Conservation (phyloP, 1,139 yeast genomes). For the Yamadazyma jaroonii region DNA sequence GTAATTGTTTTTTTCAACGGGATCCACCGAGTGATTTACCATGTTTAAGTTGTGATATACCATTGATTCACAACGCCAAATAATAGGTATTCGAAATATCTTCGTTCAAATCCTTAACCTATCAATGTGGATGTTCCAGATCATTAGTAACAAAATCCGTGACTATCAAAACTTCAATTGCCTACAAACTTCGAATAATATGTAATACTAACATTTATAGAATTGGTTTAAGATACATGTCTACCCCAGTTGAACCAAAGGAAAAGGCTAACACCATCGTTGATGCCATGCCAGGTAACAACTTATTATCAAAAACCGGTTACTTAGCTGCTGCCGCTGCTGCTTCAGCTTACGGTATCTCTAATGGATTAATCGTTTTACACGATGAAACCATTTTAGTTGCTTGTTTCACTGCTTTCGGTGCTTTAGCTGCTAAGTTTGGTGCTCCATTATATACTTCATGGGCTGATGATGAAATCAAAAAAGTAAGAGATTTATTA, state of each 20-base stretch:
- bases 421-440: slow-evolving; percentile 76
- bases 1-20: no score
- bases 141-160: no score
- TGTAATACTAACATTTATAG: slow-evolving; percentile 24
- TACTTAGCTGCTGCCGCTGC: slow-evolving; percentile 93
- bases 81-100: no score
- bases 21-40: no score
- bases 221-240: slow-evolving; percentile 62
- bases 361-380: slow-evolving; percentile 87
- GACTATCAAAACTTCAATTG: no score
- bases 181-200: no score
- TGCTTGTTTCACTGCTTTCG: slow-evolving; percentile 74
- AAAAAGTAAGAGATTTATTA: slow-evolving; percentile 76
- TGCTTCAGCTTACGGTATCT: slow-evolving; percentile 89
- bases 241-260: slow-evolving; percentile 79
- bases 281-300: slow-evolving; percentile 92
- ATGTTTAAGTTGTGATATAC: no score
- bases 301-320: slow-evolving; percentile 86
- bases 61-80: no score
- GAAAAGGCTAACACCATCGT: slow-evolving; percentile 86
- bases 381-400: slow-evolving; percentile 92
- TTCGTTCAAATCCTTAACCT: no score
- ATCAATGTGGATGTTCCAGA: no score
- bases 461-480: slow-evolving; percentile 89
- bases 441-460: slow-evolving; percentile 93